phyloP scores from a whole-genome alignment of 2,329 filamentous ascomycete genomes.

The Aureobasidium sp. region DNA sequence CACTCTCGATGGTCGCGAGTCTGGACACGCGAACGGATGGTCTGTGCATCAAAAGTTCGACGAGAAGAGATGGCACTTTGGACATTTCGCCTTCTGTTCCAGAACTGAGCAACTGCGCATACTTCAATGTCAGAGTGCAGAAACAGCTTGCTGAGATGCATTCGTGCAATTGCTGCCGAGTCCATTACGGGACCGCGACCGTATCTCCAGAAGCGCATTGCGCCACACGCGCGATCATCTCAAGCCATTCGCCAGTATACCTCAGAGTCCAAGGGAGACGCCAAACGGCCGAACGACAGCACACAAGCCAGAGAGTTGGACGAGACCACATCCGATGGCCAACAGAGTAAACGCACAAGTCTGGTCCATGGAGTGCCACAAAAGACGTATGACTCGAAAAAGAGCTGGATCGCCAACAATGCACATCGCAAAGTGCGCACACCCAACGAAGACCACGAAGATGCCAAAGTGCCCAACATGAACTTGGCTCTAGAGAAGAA shows the following conservation, averaged over 20 bases:
- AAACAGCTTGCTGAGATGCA: slow-evolving; percentile 37
- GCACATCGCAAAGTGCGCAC: not conserved
- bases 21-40: not conserved
- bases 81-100: not conserved
- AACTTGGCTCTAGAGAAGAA: slow-evolving; percentile 21
- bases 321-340: not conserved
- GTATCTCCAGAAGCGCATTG: slow-evolving; percentile 16
- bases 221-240: slow-evolving; percentile 4
- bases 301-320: not conserved
- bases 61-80: not conserved
- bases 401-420: slow-evolving; percentile 3
- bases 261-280: not conserved
- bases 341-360: not conserved
- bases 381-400: not conserved
- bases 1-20: not conserved
- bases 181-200: slow-evolving; percentile 16
- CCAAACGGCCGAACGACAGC: not conserved
- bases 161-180: slow-evolving; percentile 35
- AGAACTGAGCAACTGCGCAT: not conserved
- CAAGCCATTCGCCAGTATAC: not conserved
- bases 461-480: slow-evolving; percentile 13
- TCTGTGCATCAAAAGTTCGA: slow-evolving; percentile 12
- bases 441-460: slow-evolving; percentile 9
- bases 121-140: slow-evolving; percentile 39
- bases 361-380: not conserved